Base-by-base conservation (phyloP, 2,329 filamentous ascomycete species). In the Botrytis squamosa region DNA sequence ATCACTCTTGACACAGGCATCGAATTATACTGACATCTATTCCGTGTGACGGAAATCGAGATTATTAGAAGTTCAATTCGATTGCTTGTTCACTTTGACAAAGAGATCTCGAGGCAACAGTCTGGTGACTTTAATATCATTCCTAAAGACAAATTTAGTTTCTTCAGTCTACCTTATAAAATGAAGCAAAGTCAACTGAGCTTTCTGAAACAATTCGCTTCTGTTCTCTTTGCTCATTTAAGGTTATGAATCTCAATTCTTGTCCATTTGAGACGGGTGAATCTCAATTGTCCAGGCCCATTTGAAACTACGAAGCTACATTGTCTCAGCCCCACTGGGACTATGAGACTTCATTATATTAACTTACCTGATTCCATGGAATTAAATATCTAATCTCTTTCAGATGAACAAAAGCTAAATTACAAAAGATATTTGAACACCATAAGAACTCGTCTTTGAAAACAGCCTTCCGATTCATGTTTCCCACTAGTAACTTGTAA, bases 381-480 rank as follows among this genome's bases (percentile, higher is more conserved):
- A 1, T n/a, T 0, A 0, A 7, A 16, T 7, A n/a, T 14, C 25
- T 2, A 12, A 52, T 14, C 12, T 52, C 49, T n/a, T 7, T 3
- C 5, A 52, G 49, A 52, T n/a, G 25, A 52, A 1, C 16, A 5
- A 4, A 4, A 16, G 49, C 49, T 3, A 52, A 14, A 3, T 6
- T 14, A 16, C 25, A 4, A n/a, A 16, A n/a, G 25, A 52, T 0
- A 52, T n/a, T n/a, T 14, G 25, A 12, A 52, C 49, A 10, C 2
- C 12, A n/a, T 1, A 14, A n/a, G 12, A n/a, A 52, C 49, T n/a
- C 49, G 49, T 14, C 25, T n/a, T 3, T 52, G 1, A 0, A 16
- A n/a, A 16, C 12, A 1, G 12, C 10, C 49, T n/a, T 16, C 12
- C 25, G 4, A 52, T 52, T 52, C 10, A 16, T 3, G 25, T n/a